phyloP scores from a whole-genome alignment of 495 filamentous ascomycete genomes.

The Filosporella fistucella region DNA sequence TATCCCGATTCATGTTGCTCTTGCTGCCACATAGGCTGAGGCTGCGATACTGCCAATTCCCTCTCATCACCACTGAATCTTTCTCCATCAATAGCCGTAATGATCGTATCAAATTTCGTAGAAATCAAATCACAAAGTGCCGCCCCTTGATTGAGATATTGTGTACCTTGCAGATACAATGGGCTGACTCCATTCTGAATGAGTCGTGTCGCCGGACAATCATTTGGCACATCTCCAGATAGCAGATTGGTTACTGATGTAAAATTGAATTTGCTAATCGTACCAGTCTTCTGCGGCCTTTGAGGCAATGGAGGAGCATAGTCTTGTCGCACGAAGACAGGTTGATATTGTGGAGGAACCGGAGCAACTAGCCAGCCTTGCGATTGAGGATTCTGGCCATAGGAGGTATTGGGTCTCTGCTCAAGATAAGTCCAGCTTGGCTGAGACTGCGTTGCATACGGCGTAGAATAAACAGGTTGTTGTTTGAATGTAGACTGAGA shows the following conservation, averaged over 20 bases:
- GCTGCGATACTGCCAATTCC: slow-evolving; percentile 47
- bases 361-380: slow-evolving; percentile 22
- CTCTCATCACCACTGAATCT: slow-evolving; percentile 56
- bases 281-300: slow-evolving; percentile 7
- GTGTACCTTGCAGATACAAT: slow-evolving; percentile 29
- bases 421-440: slow-evolving; percentile 9
- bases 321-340: slow-evolving; percentile 6
- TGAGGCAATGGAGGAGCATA: slow-evolving; percentile 10
- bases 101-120: slow-evolving; percentile 53
- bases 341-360: slow-evolving; percentile 15
- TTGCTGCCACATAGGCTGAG: slow-evolving; percentile 21
- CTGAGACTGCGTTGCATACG: slow-evolving; percentile 20
- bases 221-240: slow-evolving; percentile 23
- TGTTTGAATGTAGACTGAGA: slow-evolving; percentile 13
- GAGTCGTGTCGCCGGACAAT: slow-evolving; percentile 27
- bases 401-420: slow-evolving; percentile 6
- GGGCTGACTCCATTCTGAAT: slow-evolving; percentile 32
- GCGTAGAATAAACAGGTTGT: slow-evolving; percentile 14
- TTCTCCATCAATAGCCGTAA: slow-evolving; percentile 68
- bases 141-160: slow-evolving; percentile 38
- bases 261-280: slow-evolving; percentile 12
- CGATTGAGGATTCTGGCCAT: slow-evolving; percentile 19
- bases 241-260: slow-evolving; percentile 31
- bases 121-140: slow-evolving; percentile 53
- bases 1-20: slow-evolving; percentile 16